Conservation (phyloP, 805 yeast species). For the Sugiyamaella boreocaroliniensis region DNA sequence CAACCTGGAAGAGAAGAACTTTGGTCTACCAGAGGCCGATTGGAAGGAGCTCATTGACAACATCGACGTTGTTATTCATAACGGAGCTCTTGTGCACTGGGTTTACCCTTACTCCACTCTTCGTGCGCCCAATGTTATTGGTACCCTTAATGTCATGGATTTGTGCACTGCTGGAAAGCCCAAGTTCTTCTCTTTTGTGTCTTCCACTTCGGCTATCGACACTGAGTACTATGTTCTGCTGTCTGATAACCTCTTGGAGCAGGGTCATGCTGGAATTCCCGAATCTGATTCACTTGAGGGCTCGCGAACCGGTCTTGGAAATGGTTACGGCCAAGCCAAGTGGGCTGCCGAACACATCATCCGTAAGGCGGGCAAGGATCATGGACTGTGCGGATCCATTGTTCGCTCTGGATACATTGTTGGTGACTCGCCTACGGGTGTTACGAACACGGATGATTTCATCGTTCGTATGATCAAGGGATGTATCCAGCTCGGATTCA, state of each 20-base stretch:
- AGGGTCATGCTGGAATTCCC: constrained; percentile 64
- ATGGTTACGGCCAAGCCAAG: constrained; percentile 95
- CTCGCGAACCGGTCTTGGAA: constrained; percentile 72
- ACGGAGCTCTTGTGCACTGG: constrained; percentile 99
- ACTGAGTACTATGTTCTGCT: constrained; percentile 70
- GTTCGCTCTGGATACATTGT: constrained; percentile 95
- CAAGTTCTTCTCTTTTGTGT: constrained; percentile 82
- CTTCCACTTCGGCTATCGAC: constrained; percentile 91
- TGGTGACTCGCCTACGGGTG: constrained; percentile 78
- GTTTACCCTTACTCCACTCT: constrained; percentile 87
- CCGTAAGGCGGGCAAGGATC: constrained; percentile 73
- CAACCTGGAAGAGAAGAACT: constrained; percentile 62
- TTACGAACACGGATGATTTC: constrained; percentile 95
- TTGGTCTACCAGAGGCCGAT: constrained; percentile 54
- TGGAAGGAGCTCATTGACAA: constrained; percentile 55
- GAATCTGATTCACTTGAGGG: constrained; percentile 83
- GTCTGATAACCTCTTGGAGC: constrained; percentile 60
- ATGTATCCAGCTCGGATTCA: constrained; percentile 75
- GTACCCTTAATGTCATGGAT: constrained; percentile 77
- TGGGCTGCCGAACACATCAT: constrained; percentile 94
- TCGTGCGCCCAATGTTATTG: constrained; percentile 87
- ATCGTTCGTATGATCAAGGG: constrained; percentile 92
- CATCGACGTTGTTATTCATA: constrained; percentile 83
- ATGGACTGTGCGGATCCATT: constrained; percentile 80
- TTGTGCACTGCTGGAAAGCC: constrained; percentile 74